Evolutionary conservation across 148 eudicot species (phyloP), one percentile per base, ranked within the genome.

Genomic region (Fagopyrum homotropicum): DNA sequence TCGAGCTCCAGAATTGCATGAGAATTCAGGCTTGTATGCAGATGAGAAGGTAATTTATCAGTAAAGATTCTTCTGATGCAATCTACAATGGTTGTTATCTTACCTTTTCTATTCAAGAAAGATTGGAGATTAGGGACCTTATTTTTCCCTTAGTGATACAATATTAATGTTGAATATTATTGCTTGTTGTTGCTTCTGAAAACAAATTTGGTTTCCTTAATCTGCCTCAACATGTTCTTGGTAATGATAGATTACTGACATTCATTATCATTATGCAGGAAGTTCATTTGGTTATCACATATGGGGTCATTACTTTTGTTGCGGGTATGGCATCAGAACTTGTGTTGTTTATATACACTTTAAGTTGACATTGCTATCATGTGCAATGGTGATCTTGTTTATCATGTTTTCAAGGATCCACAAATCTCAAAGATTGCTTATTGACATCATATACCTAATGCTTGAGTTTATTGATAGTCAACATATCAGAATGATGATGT

Each of bases 221-320:
- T 29, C 69, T 29, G 69, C 45, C 69, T 64, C 40, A 64, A 61
- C 44, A 64, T 40, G 70, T 17, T 61, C 43, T 64, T 61, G 45
- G 14, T 45, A 12, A 35, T 64, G 14, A 12, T 12, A 6, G 45
- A 64, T 14, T n/a, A 11, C 70, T 64, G 45, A 30, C 45, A 40
- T 64, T 40, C 45, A 64, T 48, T 76, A 45, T 71, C 30, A 46
- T 69, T 69, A 73, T 79, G 82, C 87, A 94, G 97, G 97, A 89
- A 75, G 82, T 92, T 77, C 97, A 95, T 82, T 75, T 95, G 87
- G 92, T 86, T 85, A 92, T 84, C 97, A 88, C 79, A 89, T 70
- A 81, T 95, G 99, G 99, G 98, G 97, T 80, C 99, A 95, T 73
- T 95, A 95, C 80, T 95, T 95, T 77, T 86, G 92, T 77, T 95